phyloP scores from a whole-genome alignment of 345 rosid genomes.

The Raphanus sativus region DNA sequence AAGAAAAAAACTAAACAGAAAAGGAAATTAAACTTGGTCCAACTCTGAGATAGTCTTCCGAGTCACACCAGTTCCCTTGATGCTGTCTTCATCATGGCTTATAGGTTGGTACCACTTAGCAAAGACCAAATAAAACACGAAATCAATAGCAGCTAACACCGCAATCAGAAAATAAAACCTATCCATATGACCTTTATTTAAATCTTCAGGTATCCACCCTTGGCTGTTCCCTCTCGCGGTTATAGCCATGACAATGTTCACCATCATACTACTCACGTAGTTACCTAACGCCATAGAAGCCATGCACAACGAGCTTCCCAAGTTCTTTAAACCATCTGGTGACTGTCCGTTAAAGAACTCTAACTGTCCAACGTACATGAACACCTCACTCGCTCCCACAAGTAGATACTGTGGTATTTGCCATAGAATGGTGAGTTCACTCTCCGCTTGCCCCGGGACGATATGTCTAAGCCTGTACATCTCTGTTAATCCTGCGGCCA shows the following conservation, averaged over 20 bases:
- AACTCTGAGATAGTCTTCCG: background rate
- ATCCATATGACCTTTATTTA: conserved; percentile 78
- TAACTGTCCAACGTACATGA: conserved; percentile 89
- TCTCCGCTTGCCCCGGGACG: conserved; percentile 47
- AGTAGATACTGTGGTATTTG: conserved; percentile 84
- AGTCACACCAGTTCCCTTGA: conserved; percentile 21
- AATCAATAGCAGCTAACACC: conserved; percentile 59
- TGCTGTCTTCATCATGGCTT: conserved; percentile 46
- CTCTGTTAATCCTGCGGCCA: conserved; percentile 78
- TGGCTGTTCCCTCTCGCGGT: conserved; percentile 54
- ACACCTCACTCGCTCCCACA: conserved; percentile 83
- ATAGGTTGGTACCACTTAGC: conserved; percentile 79
- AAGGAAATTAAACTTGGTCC: conserved; percentile 33
- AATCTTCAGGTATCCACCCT: conserved; percentile 80
- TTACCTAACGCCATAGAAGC: conserved; percentile 94
- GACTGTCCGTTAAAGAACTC: conserved; percentile 92
- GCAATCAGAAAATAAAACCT: conserved; percentile 75
- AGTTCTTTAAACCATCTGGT: conserved; percentile 86
- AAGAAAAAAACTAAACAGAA: background rate
- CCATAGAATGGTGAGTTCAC: conserved; percentile 78
- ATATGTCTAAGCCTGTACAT: conserved; percentile 51
- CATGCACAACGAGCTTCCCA: conserved; percentile 95
- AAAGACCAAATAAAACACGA: conserved; percentile 53
- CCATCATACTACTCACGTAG: conserved; percentile 73
- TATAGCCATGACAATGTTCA: conserved; percentile 61